Percentiles rank a stretch among this genome's conserved stretches.
phyloP scores from a whole-genome alignment of 2,329 filamentous ascomycete genomes.

The Colletotrichum acutatum region DNA sequence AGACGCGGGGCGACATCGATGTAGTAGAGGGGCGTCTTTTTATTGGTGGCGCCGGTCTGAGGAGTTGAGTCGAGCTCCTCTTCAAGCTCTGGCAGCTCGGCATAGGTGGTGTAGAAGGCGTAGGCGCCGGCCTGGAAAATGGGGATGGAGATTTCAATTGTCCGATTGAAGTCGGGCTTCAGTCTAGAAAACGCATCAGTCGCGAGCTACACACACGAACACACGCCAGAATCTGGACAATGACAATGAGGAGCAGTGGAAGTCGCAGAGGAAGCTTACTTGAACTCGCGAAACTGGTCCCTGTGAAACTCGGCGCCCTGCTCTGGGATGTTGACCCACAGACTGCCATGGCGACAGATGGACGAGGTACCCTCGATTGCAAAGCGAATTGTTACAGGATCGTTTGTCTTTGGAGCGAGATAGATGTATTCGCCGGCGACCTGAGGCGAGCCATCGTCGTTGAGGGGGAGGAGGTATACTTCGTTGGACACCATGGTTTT shows the following conservation, averaged over 20 bases:
- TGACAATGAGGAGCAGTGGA: not conserved
- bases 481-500: slow-evolving; percentile 73
- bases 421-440: slow-evolving; percentile 93
- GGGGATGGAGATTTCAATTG: slow-evolving; percentile 88
- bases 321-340: slow-evolving; percentile 96
- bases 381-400: slow-evolving; percentile 86
- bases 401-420: slow-evolving; percentile 77
- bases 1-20: slow-evolving; percentile 92
- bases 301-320: slow-evolving; percentile 81
- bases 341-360: slow-evolving; percentile 91
- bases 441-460: slow-evolving; percentile 91
- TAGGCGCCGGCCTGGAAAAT: slow-evolving; percentile 88
- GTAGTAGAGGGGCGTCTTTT: slow-evolving; percentile 84
- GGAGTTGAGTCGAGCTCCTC: slow-evolving; percentile 60
- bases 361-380: slow-evolving; percentile 94
- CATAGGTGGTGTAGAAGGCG: slow-evolving; percentile 93
- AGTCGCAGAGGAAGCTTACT: slow-evolving; percentile 67
- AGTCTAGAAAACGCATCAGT: slow-evolving; percentile 64
- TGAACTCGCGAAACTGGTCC: slow-evolving; percentile 85
- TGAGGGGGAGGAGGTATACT: slow-evolving; percentile 90
- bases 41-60: slow-evolving; percentile 62
- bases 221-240: not conserved
- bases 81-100: slow-evolving; percentile 83
- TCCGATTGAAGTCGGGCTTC: slow-evolving; percentile 90
- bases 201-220: not conserved